Conservation (phyloP, 225 moss, liverwort and hornwort genomes). For the Polytrichum commune region DNA sequence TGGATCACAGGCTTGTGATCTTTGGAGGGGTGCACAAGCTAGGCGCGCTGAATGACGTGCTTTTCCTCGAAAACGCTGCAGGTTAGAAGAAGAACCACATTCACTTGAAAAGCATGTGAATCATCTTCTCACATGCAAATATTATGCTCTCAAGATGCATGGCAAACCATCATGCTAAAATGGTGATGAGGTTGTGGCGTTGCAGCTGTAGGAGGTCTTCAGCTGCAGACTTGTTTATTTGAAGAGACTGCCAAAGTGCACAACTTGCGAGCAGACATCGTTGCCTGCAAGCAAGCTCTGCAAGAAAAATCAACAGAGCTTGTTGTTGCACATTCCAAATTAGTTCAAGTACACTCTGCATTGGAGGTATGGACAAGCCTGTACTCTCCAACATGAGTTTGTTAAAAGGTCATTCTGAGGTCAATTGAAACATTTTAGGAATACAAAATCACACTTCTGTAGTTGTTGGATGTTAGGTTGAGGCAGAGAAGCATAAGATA, state of each 20-base stretch:
- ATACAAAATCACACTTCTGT: slow-evolving; percentile 6
- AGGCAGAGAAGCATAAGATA: slow-evolving; percentile 62
- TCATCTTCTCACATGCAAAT: neutral
- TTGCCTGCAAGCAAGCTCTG: slow-evolving; percentile 48
- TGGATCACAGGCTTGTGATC: slow-evolving; percentile 64
- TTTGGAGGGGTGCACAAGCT: slow-evolving; percentile 87
- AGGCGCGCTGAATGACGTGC: slow-evolving; percentile 69
- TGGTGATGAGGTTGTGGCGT: neutral
- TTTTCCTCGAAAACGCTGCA: slow-evolving; percentile 86
- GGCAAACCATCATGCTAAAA: slow-evolving; percentile 4
- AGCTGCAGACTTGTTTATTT: slow-evolving; percentile 53
- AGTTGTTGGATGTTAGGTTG: slow-evolving; percentile 40
- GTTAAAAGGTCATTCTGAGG: neutral
- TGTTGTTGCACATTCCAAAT: slow-evolving; percentile 4
- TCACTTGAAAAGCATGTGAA: neutral
- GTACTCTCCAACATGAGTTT: neutral
- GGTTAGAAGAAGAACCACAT: slow-evolving; percentile 37
- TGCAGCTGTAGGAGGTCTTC: slow-evolving; percentile 70
- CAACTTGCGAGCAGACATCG: slow-evolving; percentile 47
- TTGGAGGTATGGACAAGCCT: neutral
- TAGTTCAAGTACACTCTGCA: neutral
- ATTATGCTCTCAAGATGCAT: neutral
- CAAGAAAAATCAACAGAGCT: slow-evolving; percentile 54
- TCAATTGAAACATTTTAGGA: neutral
- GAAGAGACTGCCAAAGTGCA: slow-evolving; percentile 65